Percentiles rank a stretch among this genome's conserved stretches.
These are phyloP conservation scores for Ajuga chamaepitys DNA, from an alignment of 257 asterid genomes.

Conservation along the genomic window DNA sequence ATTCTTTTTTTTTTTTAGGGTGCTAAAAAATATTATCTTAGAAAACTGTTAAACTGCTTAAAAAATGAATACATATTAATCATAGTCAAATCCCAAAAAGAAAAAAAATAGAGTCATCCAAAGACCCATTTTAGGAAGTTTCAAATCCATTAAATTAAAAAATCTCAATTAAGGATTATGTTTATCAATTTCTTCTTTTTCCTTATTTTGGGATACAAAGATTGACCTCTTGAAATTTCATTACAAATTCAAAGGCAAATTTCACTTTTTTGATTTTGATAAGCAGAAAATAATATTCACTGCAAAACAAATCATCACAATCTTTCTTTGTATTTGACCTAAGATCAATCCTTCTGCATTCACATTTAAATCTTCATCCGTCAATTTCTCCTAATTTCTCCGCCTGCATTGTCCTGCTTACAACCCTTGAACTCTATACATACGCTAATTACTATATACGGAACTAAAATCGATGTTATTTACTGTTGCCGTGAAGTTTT, in stretches of 20 bases:
- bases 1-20: too few species aligned
- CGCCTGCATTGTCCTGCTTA: conserved; percentile 32
- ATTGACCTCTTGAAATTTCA: background rate
- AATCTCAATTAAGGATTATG: background rate
- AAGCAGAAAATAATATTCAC: conserved; percentile 4
- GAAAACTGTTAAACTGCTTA: too few species aligned
- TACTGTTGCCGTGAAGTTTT: conserved; percentile 1
- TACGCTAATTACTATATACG: background rate
- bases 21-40: too few species aligned
- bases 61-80: too few species aligned
- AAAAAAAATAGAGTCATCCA: background rate
- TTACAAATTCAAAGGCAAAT: background rate
- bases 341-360: conserved; percentile 18
- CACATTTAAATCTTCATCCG: conserved; percentile 9
- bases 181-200: background rate
- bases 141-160: background rate
- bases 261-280: background rate
- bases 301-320: background rate
- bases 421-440: conserved; percentile 9
- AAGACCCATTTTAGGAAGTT: background rate
- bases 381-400: conserved; percentile 25
- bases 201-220: background rate
- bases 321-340: conserved; percentile 15
- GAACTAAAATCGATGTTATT: background rate
- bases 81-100: background rate